Evolutionary conservation across 495 filamentous ascomycete species (phyloP).

Genomic region (Aspergillus haitiensis): DNA sequence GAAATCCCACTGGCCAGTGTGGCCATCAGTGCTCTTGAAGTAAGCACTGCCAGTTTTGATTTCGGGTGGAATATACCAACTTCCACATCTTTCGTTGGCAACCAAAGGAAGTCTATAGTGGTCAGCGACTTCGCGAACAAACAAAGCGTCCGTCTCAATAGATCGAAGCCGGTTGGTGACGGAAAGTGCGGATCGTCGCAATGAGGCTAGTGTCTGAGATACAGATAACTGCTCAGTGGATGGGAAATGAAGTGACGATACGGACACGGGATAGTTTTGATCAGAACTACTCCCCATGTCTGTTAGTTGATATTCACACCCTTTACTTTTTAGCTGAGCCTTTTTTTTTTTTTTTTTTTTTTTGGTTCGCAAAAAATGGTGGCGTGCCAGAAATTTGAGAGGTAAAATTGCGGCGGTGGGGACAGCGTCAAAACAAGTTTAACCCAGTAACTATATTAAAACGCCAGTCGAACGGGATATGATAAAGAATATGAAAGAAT

Average conservation of each 20-base stretch:
- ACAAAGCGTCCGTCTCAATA: slow-evolving; percentile 66
- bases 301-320: slow-evolving; percentile 4
- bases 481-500: no score
- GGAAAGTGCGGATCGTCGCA: slow-evolving; percentile 74
- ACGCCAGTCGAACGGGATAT: no score
- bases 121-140: slow-evolving; percentile 57
- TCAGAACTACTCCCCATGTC: slow-evolving; percentile 26
- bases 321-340: no score
- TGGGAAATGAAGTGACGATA: slow-evolving; percentile 47
- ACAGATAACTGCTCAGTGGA: slow-evolving; percentile 40
- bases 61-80: slow-evolving; percentile 83
- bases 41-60: slow-evolving; percentile 72
- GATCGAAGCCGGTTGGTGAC: slow-evolving; percentile 76
- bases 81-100: slow-evolving; percentile 90
- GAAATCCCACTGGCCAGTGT: slow-evolving; percentile 86
- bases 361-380: not conserved
- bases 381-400: not conserved
- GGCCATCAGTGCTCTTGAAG: slow-evolving; percentile 98
- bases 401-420: not conserved
- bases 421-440: not conserved
- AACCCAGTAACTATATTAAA: not conserved
- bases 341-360: not conserved
- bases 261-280: slow-evolving; percentile 34
- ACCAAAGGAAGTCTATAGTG: slow-evolving; percentile 70
- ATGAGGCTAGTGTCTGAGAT: slow-evolving; percentile 49